Evolutionary conservation across 345 rosid species (phyloP).

Genomic region (Salix caprea): DNA sequence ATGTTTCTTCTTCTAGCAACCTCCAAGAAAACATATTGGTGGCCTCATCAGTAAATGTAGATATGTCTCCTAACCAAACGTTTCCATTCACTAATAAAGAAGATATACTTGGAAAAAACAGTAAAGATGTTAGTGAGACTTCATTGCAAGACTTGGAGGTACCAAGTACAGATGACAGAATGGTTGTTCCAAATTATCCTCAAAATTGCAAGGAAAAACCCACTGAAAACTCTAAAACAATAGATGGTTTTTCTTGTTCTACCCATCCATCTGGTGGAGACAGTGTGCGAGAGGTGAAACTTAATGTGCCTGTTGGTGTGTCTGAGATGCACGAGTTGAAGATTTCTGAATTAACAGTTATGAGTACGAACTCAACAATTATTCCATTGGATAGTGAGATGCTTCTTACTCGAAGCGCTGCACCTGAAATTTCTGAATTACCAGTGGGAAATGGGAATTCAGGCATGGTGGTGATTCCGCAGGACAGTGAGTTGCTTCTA

Average conservation of each 20-base stretch:
- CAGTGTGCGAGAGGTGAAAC: slow-evolving; percentile 14
- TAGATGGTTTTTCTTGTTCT: slow-evolving; percentile 16
- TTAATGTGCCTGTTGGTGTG: slow-evolving; percentile 18
- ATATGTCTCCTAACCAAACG: slow-evolving; percentile 7
- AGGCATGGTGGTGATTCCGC: background rate
- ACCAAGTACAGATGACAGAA: slow-evolving; percentile 12
- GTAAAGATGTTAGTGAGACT: slow-evolving; percentile 21
- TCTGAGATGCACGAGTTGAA: slow-evolving; percentile 9
- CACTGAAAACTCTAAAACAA: slow-evolving; percentile 16
- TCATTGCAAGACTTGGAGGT: slow-evolving; percentile 23
- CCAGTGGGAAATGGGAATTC: background rate
- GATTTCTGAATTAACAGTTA: background rate
- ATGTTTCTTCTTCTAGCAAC: slow-evolving; percentile 19
- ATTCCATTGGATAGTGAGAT: background rate
- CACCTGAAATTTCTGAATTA: slow-evolving; percentile 2
- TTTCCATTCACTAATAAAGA: slow-evolving; percentile 21
- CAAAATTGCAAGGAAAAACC: slow-evolving; percentile 22
- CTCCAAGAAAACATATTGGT: slow-evolving; percentile 14
- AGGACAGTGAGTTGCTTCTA: slow-evolving; percentile 4
- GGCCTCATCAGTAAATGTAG: slow-evolving; percentile 17
- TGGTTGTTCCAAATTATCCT: slow-evolving; percentile 19
- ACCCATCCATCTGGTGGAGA: slow-evolving; percentile 22
- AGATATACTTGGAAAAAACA: slow-evolving; percentile 21
- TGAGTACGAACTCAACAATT: background rate
- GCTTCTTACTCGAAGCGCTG: background rate